A percentile compares a stretch with the other conserved stretches of the same genome.
Conservation (phyloP, 345 rosid species). For the Noccaea caerulescens region DNA sequence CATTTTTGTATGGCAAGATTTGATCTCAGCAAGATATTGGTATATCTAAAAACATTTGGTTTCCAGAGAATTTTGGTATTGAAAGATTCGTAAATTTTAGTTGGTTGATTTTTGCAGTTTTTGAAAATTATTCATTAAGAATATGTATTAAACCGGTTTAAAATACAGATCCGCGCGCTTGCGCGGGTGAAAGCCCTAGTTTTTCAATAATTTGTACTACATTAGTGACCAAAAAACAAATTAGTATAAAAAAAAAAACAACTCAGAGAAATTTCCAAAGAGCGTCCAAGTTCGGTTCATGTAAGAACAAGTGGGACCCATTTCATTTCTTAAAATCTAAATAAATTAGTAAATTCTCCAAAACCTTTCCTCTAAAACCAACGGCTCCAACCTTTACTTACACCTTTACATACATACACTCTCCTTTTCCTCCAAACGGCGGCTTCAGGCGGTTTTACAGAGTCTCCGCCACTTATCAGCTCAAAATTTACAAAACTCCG, state of each 20-base stretch:
- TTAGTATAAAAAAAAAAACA: not conserved
- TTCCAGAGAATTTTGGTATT: too few species aligned
- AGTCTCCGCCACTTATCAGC: conserved; percentile 16
- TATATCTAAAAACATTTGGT: too few species aligned
- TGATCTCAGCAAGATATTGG: too few species aligned
- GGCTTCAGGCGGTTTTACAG: conserved; percentile 35
- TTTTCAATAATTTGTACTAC: not conserved
- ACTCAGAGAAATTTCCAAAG: conserved; percentile 30
- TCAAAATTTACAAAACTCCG: not conserved
- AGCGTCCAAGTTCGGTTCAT: conserved; percentile 48
- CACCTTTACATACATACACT: conserved; percentile 34
- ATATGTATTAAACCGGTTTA: too few species aligned
- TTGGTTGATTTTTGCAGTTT: too few species aligned
- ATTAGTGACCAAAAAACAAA: conserved; percentile 24
- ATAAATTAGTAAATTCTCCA: conserved; percentile 11
- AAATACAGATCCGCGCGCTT: too few species aligned
- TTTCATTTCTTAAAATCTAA: conserved; percentile 19
- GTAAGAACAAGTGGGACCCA: conserved; percentile 43
- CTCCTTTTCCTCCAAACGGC: conserved; percentile 33
- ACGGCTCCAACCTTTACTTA: conserved; percentile 45
- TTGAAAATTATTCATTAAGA: too few species aligned
- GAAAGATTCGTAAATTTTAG: too few species aligned
- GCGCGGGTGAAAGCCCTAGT: too few species aligned
- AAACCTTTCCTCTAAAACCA: conserved; percentile 43
- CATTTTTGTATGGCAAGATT: too few species aligned